phyloP scores from a whole-genome alignment of 495 filamentous ascomycete genomes.

The Pseudevernia furfuracea region DNA sequence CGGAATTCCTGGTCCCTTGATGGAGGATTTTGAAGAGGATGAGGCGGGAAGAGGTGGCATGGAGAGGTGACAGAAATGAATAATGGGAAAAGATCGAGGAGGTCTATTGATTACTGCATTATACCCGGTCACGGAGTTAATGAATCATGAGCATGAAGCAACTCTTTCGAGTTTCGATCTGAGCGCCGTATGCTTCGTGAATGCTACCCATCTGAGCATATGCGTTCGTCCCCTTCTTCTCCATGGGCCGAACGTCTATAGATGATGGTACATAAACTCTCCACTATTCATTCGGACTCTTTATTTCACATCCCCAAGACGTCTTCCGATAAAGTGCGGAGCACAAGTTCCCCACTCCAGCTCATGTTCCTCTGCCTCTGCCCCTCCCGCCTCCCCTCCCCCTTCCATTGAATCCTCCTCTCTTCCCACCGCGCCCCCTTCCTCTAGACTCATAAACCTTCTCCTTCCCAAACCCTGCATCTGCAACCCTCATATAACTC shows the following conservation, averaged over 20 bases:
- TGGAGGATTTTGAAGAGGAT: neutral
- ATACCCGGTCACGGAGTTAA: neutral
- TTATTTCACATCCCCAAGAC: slow-evolving; percentile 15
- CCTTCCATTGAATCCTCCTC: slow-evolving; percentile 35
- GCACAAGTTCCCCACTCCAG: slow-evolving; percentile 26
- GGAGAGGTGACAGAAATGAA: neutral
- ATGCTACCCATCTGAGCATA: slow-evolving; percentile 52
- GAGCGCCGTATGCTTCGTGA: neutral
- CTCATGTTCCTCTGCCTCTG: slow-evolving; percentile 34
- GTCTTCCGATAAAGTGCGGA: slow-evolving; percentile 26
- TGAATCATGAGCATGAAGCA: neutral
- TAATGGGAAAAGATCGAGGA: neutral
- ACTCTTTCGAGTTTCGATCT: neutral
- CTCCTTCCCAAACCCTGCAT: slow-evolving; percentile 74
- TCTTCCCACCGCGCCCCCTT: slow-evolving; percentile 34
- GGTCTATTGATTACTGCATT: neutral
- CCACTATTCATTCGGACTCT: slow-evolving; percentile 13
- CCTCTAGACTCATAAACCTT: slow-evolving; percentile 50
- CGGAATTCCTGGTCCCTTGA: neutral
- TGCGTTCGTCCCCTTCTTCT: slow-evolving; percentile 46
- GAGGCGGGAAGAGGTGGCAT: neutral
- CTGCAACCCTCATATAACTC: slow-evolving; percentile 73
- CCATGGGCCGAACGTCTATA: slow-evolving; percentile 69
- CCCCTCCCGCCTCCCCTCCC: slow-evolving; percentile 35
- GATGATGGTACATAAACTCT: slow-evolving; percentile 58